Conservation (phyloP, 805 yeast genomes). For the Grigorovia humatica region DNA sequence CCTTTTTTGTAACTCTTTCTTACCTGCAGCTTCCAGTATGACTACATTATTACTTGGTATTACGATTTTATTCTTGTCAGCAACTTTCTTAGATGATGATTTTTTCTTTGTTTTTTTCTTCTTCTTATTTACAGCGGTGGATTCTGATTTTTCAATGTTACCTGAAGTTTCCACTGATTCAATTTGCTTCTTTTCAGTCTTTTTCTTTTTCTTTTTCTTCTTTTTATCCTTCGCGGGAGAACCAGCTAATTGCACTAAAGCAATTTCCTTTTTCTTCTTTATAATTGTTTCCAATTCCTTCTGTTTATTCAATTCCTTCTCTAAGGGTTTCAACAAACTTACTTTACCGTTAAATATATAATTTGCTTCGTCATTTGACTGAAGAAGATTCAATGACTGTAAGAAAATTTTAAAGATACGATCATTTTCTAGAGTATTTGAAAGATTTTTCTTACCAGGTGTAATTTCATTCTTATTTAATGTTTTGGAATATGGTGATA, state of each 20-base stretch:
- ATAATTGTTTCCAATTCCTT: conserved; percentile 11
- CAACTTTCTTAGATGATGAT: neutral
- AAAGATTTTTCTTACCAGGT: conserved; percentile 10
- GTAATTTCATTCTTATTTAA: conserved; percentile 2
- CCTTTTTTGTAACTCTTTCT: conserved; percentile 21
- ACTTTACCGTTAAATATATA: conserved; percentile 19
- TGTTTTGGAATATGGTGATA: conserved; percentile 19
- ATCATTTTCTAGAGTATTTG: conserved; percentile 27
- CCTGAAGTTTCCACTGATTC: neutral
- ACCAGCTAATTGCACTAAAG: conserved; percentile 22
- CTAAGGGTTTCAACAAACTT: conserved; percentile 21
- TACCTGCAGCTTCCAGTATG: conserved; percentile 26
- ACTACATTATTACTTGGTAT: conserved; percentile 18
- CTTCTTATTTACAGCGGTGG: conserved; percentile 2
- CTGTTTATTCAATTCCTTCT: conserved; percentile 19
- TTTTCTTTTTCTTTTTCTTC: conserved; percentile 11
- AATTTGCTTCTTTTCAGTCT: conserved; percentile 2
- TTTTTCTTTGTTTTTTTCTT: neutral
- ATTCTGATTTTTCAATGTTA: neutral
- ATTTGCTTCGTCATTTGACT: conserved; percentile 12
- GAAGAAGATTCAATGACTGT: conserved; percentile 18
- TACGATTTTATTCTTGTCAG: neutral
- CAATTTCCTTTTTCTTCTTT: conserved; percentile 16
- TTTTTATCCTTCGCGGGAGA: conserved; percentile 14
- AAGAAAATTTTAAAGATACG: conserved; percentile 24